Conservation (phyloP, 371 early-diverging fungal genomes). For the Mucor lusitanicus region DNA sequence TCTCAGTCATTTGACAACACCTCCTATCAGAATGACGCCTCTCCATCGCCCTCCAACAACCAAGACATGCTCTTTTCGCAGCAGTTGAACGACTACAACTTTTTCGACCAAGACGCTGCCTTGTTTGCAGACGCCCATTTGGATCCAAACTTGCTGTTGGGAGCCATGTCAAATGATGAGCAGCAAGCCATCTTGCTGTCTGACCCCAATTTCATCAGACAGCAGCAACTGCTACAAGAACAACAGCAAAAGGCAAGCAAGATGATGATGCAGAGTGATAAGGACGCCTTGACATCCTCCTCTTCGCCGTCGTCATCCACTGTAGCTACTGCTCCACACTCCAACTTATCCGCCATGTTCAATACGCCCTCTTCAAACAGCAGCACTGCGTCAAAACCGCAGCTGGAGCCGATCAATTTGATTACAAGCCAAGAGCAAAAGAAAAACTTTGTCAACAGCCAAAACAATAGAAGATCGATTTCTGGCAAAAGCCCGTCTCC, state of each 20-base stretch:
- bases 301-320: not conserved
- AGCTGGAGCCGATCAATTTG: not conserved
- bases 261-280: not conserved
- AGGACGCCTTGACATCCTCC: not conserved
- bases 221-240: constrained; percentile 29
- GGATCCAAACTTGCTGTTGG: constrained; percentile 2
- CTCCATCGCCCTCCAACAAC: not conserved
- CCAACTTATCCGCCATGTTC: constrained; percentile 27
- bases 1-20: constrained; percentile 4
- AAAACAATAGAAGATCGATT: not conserved
- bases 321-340: constrained; percentile 1
- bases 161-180: not conserved
- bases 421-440: constrained; percentile 10
- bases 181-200: constrained; percentile 31
- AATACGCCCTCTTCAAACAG: constrained; percentile 5
- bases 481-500: constrained; percentile 3
- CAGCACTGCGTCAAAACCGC: not conserved
- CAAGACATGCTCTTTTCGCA: constrained; percentile 6
- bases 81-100: not conserved
- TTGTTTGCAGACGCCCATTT: not conserved
- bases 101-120: not conserved
- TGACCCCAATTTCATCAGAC: constrained; percentile 29
- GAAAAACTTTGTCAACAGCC: not conserved
- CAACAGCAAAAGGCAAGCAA: constrained; percentile 9
- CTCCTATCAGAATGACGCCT: constrained; percentile 1